Conservation (phyloP, 2,329 filamentous ascomycete species). For the Cytospora mali region DNA sequence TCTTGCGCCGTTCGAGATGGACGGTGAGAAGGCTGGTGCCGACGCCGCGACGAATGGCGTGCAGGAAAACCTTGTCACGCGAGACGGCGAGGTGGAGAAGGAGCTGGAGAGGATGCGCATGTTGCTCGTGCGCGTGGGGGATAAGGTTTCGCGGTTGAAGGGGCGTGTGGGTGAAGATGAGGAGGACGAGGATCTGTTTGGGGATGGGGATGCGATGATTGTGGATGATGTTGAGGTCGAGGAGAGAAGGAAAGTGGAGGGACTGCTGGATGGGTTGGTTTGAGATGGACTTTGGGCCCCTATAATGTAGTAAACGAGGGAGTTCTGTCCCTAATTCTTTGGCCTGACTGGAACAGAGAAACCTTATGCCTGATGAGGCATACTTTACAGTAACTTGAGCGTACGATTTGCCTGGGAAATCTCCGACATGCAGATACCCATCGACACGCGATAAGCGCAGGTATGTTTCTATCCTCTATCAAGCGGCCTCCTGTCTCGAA, state of each 20-base stretch:
- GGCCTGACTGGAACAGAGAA: not conserved
- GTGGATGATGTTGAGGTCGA: conserved; percentile 42
- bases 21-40: conserved; percentile 17
- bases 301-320: not conserved
- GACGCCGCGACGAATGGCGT: conserved; percentile 48
- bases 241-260: conserved; percentile 47
- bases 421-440: not conserved
- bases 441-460: not conserved
- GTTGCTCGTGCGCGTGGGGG: conserved; percentile 62
- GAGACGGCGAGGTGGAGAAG: conserved; percentile 64
- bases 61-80: conserved; percentile 69
- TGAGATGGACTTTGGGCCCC: not conserved
- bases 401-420: not conserved
- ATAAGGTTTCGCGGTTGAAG: conserved; percentile 49
- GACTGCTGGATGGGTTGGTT: conserved; percentile 41
- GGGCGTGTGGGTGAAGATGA: conserved; percentile 23
- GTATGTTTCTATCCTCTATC: not conserved
- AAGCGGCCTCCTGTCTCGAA: not conserved
- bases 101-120: conserved; percentile 70
- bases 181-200: conserved; percentile 20
- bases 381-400: not conserved
- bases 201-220: conserved; percentile 31
- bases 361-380: no score
- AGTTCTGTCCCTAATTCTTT: not conserved
- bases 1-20: conserved; percentile 50